A percentile compares a stretch with the other conserved stretches of the same genome.
Conservation (phyloP, 2,329 filamentous ascomycete species). For the Fusarium ambrosium region DNA sequence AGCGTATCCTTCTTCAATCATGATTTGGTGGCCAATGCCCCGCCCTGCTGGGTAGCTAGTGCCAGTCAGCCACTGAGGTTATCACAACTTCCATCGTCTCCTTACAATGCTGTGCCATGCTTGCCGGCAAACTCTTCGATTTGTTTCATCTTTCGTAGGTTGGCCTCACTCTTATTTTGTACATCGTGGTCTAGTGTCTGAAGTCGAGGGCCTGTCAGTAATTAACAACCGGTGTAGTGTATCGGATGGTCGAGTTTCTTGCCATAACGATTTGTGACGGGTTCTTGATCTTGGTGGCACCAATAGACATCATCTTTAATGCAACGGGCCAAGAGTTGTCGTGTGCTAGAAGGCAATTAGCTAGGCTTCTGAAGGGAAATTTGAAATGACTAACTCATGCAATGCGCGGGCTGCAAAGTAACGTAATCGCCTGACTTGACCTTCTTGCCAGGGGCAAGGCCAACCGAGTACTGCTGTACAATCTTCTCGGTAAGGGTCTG, state of each 20-base stretch:
- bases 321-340: neutral
- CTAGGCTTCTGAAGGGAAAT: neutral
- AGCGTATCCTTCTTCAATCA: conserved; percentile 80
- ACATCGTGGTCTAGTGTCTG: conserved; percentile 82
- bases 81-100: conserved; percentile 75
- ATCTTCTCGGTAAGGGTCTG: conserved; percentile 96
- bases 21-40: conserved; percentile 92
- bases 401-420: conserved; percentile 63
- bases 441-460: conserved; percentile 79
- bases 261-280: neutral
- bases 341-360: neutral
- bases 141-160: conserved; percentile 82
- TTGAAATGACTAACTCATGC: neutral
- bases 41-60: neutral
- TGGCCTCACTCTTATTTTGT: conserved; percentile 82
- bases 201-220: neutral
- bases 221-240: neutral
- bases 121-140: conserved; percentile 86
- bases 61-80: neutral
- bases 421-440: conserved; percentile 89
- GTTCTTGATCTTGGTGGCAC: neutral
- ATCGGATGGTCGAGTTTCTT: neutral
- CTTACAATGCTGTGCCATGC: conserved; percentile 84
- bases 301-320: neutral
- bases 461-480: conserved; percentile 83